Conservation (phyloP, 2,329 filamentous ascomycete species). For the Exserohilum rostratum region DNA sequence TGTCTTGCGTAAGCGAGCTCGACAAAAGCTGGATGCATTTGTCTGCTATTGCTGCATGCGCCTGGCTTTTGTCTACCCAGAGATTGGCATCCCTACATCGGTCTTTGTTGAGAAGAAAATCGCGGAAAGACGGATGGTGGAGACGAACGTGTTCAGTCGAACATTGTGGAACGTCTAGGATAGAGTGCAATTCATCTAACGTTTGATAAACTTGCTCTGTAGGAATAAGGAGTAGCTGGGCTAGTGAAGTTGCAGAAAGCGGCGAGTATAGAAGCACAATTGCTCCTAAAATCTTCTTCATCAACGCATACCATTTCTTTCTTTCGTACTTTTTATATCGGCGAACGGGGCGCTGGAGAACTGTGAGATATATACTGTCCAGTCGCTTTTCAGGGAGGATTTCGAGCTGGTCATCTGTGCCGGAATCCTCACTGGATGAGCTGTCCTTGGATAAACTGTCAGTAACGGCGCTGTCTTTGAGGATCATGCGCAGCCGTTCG, state of each 20-base stretch:
- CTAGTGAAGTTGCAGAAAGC: neutral
- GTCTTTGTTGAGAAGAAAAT: neutral
- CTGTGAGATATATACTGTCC: no score
- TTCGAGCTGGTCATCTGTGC: no score
- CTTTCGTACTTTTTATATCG: neutral
- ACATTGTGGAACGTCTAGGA: neutral
- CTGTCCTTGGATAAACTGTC: no score
- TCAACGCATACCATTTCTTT: neutral
- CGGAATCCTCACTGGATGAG: no score
- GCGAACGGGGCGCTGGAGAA: neutral
- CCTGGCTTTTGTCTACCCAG: neutral
- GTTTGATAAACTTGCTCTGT: neutral
- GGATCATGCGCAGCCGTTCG: neutral
- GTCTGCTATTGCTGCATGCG: neutral
- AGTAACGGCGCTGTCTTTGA: no score
- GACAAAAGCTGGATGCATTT: neutral
- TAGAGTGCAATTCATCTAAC: neutral
- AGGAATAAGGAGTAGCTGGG: neutral
- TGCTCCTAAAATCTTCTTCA: neutral
- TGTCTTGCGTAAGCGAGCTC: neutral
- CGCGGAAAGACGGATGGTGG: neutral
- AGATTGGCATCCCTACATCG: neutral
- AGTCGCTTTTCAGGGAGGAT: no score
- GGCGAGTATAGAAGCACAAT: conserved; percentile 7
- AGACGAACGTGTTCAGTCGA: neutral